Conservation (phyloP, 306 rosid species). For the Oemleria cerasiformis region DNA sequence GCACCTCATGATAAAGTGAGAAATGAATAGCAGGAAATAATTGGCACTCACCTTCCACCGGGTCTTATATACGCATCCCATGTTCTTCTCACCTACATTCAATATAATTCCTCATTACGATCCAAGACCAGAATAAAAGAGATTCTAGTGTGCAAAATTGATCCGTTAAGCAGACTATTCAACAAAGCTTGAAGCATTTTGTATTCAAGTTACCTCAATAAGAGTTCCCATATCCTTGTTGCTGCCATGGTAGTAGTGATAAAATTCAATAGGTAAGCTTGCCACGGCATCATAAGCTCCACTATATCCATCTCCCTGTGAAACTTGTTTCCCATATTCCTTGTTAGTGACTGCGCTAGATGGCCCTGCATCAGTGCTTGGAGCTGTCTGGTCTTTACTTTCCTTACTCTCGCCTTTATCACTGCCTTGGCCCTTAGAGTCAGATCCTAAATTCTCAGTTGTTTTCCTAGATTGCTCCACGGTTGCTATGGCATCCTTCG, state of each 20-base stretch:
- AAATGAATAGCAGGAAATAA: not conserved
- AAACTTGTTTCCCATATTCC: conserved; percentile 39
- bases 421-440: conserved; percentile 33
- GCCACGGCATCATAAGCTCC: conserved; percentile 61
- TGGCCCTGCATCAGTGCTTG: conserved; percentile 29
- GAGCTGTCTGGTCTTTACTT: conserved; percentile 30
- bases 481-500: conserved; percentile 80
- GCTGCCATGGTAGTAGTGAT: conserved; percentile 92
- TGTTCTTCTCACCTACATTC: conserved; percentile 84
- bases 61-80: conserved; percentile 94
- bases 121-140: conserved; percentile 8
- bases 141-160: not conserved
- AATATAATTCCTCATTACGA: conserved; percentile 7
- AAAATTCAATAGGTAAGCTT: conserved; percentile 82
- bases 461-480: conserved; percentile 76
- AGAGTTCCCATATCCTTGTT: conserved; percentile 87
- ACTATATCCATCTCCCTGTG: conserved; percentile 40
- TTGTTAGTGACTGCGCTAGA: conserved; percentile 32
- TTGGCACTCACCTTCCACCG: conserved; percentile 74
- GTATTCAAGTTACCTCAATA: conserved; percentile 58
- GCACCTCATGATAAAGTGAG: not conserved
- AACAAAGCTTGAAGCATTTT: conserved; percentile 5
- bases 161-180: not conserved
- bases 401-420: conserved; percentile 28
- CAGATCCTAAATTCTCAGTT: conserved; percentile 34